These are phyloP conservation scores for Babesia divergens DNA, from an alignment of 169 alveolate species.

Conservation along the genomic window DNA sequence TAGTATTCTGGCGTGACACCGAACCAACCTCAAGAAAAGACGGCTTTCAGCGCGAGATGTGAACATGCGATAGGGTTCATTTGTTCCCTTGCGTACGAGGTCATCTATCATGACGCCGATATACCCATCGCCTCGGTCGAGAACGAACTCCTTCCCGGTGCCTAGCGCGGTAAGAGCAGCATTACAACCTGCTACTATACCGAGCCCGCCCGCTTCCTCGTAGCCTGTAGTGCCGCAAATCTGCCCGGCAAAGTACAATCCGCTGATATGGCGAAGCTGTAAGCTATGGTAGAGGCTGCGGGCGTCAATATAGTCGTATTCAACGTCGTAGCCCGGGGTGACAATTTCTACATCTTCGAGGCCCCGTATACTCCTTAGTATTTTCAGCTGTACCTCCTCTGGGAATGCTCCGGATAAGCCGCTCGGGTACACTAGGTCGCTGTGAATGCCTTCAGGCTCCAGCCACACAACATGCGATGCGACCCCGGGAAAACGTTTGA, in stretches of 20 bases:
- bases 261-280: slow-evolving; percentile 75
- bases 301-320: slow-evolving; percentile 84
- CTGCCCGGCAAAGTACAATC: slow-evolving; percentile 87
- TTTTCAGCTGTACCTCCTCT: slow-evolving; percentile 71
- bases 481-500: slow-evolving; percentile 76
- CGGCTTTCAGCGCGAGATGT: slow-evolving; percentile 87
- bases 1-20: too few species aligned
- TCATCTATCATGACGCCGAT: slow-evolving; percentile 90
- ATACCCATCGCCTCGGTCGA: slow-evolving; percentile 79
- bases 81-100: slow-evolving; percentile 80
- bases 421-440: slow-evolving; percentile 84
- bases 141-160: slow-evolving; percentile 44
- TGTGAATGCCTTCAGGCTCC: slow-evolving; percentile 87
- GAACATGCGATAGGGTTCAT: slow-evolving; percentile 89
- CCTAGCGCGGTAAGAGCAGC: slow-evolving; percentile 78
- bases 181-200: slow-evolving; percentile 89
- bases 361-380: slow-evolving; percentile 70
- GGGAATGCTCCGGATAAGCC: slow-evolving; percentile 90
- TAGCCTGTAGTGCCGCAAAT: slow-evolving; percentile 93
- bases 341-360: slow-evolving; percentile 80
- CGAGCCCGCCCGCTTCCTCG: slow-evolving; percentile 92
- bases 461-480: slow-evolving; percentile 87
- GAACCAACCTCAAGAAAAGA: slow-evolving; percentile 70
- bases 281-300: slow-evolving; percentile 74
- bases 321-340: slow-evolving; percentile 88